A percentile compares a stretch with the other conserved stretches of the same genome.
phyloP scores from a whole-genome alignment of 129 eudicot species.

The Tagetes erecta region DNA sequence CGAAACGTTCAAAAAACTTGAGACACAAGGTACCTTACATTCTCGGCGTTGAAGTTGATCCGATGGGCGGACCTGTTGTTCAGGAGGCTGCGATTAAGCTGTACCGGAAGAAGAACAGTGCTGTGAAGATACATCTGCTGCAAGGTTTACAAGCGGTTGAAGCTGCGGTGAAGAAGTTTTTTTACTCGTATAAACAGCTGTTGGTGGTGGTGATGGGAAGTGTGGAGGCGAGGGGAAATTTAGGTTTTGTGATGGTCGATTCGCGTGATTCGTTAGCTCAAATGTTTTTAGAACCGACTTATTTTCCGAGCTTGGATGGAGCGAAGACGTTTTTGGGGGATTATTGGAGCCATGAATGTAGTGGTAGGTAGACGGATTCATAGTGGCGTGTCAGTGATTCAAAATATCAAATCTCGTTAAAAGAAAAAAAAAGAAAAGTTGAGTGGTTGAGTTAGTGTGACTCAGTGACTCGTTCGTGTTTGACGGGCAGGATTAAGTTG shows the following conservation, averaged over 20 bases:
- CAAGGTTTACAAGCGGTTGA: constrained; percentile 84
- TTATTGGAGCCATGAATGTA: constrained; percentile 57
- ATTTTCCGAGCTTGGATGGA: constrained; percentile 95
- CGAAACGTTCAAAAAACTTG: constrained; percentile 58
- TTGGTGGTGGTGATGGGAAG: constrained; percentile 78
- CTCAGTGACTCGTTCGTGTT: constrained; percentile 20
- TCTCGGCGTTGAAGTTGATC: constrained; percentile 85
- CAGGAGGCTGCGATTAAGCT: constrained; percentile 83
- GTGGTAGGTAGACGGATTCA: constrained; percentile 8
- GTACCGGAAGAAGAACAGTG: constrained; percentile 48
- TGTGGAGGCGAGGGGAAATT: constrained; percentile 63
- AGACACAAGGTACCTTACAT: constrained; percentile 78
- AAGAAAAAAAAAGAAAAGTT: too few species aligned
- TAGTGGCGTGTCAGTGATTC: constrained; percentile 16
- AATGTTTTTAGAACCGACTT: constrained; percentile 71
- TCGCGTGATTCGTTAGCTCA: constrained; percentile 61
- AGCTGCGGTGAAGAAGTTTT: constrained; percentile 73
- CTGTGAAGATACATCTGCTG: constrained; percentile 57
- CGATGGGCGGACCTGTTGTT: constrained; percentile 80
- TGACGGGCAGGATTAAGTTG: constrained; percentile 41
- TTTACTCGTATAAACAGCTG: constrained; percentile 65
- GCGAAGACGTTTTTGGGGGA: constrained; percentile 89
- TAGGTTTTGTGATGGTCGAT: constrained; percentile 36
- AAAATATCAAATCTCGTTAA: too few species aligned
- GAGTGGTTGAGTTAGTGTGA: too few species aligned